Evolutionary conservation across 2,329 filamentous ascomycete species (phyloP).

Genomic region (Biscogniauxia marginata): DNA sequence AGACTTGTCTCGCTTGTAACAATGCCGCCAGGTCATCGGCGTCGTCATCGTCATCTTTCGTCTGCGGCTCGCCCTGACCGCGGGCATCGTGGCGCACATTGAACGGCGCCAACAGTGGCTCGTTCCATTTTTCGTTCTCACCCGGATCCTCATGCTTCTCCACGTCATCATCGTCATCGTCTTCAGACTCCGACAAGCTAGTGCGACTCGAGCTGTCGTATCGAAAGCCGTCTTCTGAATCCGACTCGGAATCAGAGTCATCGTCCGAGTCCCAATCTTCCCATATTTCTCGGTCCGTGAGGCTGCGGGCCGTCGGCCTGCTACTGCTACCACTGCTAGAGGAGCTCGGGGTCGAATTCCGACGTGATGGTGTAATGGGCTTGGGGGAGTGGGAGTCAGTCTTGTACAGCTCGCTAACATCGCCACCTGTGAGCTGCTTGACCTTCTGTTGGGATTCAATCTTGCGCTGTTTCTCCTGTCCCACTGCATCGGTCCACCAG

Average conservation of each 20-base stretch:
- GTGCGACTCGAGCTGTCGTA: background rate
- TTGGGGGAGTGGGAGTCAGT: background rate
- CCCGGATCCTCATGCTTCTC: background rate
- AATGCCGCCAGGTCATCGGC: conserved; percentile 1
- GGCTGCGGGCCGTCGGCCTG: conserved; percentile 14
- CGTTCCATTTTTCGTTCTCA: background rate
- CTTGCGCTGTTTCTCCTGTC: conserved; percentile 1
- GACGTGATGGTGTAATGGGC: background rate
- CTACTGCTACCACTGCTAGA: background rate
- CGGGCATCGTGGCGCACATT: too few species aligned
- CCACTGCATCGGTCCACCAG: conserved; percentile 12
- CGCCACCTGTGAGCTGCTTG: background rate
- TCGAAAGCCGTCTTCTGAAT: conserved; percentile 10
- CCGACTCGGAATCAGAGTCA: too few species aligned
- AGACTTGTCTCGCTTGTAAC: conserved; percentile 1
- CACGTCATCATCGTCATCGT: conserved; percentile 4
- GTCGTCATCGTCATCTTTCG: background rate
- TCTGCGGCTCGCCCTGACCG: background rate
- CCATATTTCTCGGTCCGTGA: conserved; percentile 4
- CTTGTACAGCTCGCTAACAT: background rate
- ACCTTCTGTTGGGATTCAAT: background rate
- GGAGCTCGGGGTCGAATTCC: background rate
- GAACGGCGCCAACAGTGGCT: background rate
- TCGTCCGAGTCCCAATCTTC: conserved; percentile 11
- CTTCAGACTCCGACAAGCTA: conserved; percentile 6